A percentile compares a stretch with the other conserved stretches of the same genome.
phyloP scores from a whole-genome alignment of 2,329 filamentous ascomycete genomes.

The Cladosporium oxysporum region DNA sequence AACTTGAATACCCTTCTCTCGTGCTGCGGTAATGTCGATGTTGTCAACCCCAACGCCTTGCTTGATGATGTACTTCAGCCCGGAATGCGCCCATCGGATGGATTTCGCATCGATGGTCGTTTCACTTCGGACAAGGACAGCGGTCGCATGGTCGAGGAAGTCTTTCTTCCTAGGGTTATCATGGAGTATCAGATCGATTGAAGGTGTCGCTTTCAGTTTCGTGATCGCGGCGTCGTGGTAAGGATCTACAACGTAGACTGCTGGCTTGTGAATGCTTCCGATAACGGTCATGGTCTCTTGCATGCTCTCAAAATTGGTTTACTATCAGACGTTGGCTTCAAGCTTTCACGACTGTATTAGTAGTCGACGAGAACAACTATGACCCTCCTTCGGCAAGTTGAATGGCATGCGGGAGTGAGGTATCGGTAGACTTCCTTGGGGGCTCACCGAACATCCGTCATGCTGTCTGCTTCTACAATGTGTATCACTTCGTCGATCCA shows the following conservation, averaged over 20 bases:
- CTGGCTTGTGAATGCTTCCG: conserved; percentile 20
- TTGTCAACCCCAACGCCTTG: conserved; percentile 52
- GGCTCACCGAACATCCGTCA: not conserved
- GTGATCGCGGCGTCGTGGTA: conserved; percentile 35
- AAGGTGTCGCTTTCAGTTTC: conserved; percentile 22
- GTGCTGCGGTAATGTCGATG: conserved; percentile 49
- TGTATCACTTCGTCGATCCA: not conserved
- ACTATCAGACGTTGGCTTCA: not conserved
- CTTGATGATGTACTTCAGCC: conserved; percentile 48
- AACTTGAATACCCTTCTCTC: conserved; percentile 47
- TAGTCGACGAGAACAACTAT: not conserved
- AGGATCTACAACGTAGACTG: conserved; percentile 32
- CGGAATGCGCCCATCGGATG: conserved; percentile 30
- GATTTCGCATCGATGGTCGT: conserved; percentile 28
- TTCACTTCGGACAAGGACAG: conserved; percentile 31
- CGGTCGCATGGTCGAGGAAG: conserved; percentile 30
- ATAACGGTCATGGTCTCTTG: not conserved
- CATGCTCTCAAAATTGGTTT: not conserved
- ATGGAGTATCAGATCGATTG: conserved; percentile 28
- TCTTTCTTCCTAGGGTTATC: conserved; percentile 22
- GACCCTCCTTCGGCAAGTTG: not conserved
- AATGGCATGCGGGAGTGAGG: not conserved
- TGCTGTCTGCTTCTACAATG: not conserved
- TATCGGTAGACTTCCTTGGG: not conserved
- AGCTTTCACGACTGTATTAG: not conserved